A percentile compares a stretch with the other conserved stretches of the same genome.
Evolutionary conservation across 2,329 filamentous ascomycete species (phyloP).

Genomic region (Ascochyta viciae-villosae): DNA sequence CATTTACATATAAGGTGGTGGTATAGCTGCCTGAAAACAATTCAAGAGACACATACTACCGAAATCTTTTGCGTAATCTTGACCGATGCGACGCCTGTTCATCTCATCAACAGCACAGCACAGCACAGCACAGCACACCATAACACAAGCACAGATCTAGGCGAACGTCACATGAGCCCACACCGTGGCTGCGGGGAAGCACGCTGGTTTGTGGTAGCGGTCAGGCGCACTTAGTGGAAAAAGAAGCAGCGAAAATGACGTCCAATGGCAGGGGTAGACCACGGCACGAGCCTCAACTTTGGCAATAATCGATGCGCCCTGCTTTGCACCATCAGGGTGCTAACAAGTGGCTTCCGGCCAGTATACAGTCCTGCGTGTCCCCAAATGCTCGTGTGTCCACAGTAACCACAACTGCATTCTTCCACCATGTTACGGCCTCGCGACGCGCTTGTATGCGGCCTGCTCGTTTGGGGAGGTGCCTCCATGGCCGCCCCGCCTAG

Average conservation of each 20-base stretch:
- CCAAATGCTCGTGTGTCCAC: constrained; percentile 14
- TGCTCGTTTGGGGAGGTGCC: constrained; percentile 33
- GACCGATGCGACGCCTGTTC: not conserved
- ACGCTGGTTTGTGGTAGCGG: constrained; percentile 4
- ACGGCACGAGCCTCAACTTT: constrained; percentile 29
- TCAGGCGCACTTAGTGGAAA: constrained; percentile 14
- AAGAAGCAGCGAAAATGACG: constrained; percentile 24
- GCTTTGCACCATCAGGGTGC: constrained; percentile 27
- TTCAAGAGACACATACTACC: constrained; percentile 1
- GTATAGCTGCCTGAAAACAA: constrained; percentile 15
- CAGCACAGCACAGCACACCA: too few relatives aligned
- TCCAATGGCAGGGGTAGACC: constrained; percentile 30
- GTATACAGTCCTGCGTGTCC: constrained; percentile 25
- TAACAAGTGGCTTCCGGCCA: constrained; percentile 12
- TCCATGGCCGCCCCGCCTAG: constrained; percentile 40
- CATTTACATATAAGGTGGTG: constrained; percentile 5
- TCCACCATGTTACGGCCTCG: constrained; percentile 33
- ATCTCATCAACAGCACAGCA: not conserved
- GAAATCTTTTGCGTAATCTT: not conserved
- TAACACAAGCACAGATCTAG: not conserved
- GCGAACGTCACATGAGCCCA: constrained; percentile 7
- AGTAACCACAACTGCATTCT: not conserved
- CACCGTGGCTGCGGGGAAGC: not conserved
- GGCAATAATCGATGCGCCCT: too few relatives aligned
- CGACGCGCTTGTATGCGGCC: constrained; percentile 35